phyloP scores from a whole-genome alignment of 345 rosid species.

The Citrus cavaleriei region DNA sequence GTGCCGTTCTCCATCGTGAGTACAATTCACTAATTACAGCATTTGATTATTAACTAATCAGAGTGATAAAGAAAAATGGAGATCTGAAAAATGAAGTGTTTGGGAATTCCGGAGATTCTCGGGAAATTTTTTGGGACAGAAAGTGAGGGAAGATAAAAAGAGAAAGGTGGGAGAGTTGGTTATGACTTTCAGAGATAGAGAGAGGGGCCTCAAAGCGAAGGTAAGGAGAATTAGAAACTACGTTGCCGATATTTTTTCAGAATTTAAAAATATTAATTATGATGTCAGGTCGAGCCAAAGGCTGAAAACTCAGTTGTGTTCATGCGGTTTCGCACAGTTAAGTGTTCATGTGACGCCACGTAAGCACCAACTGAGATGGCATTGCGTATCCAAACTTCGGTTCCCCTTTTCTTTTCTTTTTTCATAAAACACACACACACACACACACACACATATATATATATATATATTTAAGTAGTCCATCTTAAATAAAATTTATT shows the following conservation, averaged over 20 bases:
- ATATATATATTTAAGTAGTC: too few species aligned
- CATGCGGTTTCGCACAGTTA: too few species aligned
- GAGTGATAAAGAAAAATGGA: background rate
- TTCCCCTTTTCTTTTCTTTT: too few species aligned
- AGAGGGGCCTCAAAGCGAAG: slow-evolving; percentile 1
- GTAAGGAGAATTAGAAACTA: background rate
- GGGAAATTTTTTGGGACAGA: slow-evolving; percentile 8
- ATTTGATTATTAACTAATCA: background rate
- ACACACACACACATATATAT: accelerated
- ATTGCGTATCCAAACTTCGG: too few species aligned
- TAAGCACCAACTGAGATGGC: too few species aligned
- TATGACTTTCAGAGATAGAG: background rate
- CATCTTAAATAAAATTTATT: too few species aligned
- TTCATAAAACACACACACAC: too few species aligned
- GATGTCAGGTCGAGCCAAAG: too few species aligned
- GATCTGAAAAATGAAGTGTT: background rate
- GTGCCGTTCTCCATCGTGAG: slow-evolving; percentile 24
- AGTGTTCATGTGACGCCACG: too few species aligned
- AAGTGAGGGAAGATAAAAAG: background rate
- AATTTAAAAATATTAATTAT: too few species aligned
- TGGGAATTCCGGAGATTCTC: background rate
- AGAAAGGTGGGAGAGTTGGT: background rate
- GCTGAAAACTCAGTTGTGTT: too few species aligned
- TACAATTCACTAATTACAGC: background rate
- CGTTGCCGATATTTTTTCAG: background rate